Base-by-base conservation (phyloP, 2,329 filamentous ascomycete species). In the Talaromyces amestolkiae region DNA sequence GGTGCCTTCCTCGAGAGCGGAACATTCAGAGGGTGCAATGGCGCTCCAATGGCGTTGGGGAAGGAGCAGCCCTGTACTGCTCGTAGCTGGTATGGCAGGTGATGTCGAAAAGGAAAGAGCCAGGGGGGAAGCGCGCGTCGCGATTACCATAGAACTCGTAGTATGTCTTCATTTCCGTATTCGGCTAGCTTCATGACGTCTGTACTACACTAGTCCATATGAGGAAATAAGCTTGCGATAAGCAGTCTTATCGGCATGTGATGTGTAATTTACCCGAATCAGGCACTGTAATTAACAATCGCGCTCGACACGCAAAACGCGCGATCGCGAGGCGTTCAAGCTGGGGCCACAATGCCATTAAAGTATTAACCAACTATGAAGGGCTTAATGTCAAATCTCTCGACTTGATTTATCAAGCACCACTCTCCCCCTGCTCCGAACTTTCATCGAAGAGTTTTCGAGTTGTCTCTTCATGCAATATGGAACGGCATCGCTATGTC, bases 211-310 rank as follows among this genome's bases (percentile, higher is more conserved):
- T 51, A 61, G 17, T 3, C 35, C 61, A 17, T 19, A 33, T 53
- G 7, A 33, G 49, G 61, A 9, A 63, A 45, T 5, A 15, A 13
- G 19, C 33, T n/a, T 3, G 2, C 11, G 33, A 58, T 43, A 41
- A 41, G 56, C 19, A 1, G 13, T 35, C 35, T 45, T 58, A 63
- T 58, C 39, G 27, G 9, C 51, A 63, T 17, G 61, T 63, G 61
- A 63, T 24, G 27, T 58, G 61, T 63, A 63, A 63, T 56, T 56
- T 63, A 63, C 61, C 51, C 39, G 47, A 47, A 58, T 63, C 33
- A 51, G 64, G 64, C n/a, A 22, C 41, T 51, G 43, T 66, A 66
- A 66, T 66, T 66, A 61, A 62, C 49, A 61, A 62, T 62, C 64
- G 58, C 58, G 51, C 39, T 31, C 51, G 60, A 45, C 59, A 66